phyloP scores from a whole-genome alignment of 148 eudicot species.

The Cornus controversa region DNA sequence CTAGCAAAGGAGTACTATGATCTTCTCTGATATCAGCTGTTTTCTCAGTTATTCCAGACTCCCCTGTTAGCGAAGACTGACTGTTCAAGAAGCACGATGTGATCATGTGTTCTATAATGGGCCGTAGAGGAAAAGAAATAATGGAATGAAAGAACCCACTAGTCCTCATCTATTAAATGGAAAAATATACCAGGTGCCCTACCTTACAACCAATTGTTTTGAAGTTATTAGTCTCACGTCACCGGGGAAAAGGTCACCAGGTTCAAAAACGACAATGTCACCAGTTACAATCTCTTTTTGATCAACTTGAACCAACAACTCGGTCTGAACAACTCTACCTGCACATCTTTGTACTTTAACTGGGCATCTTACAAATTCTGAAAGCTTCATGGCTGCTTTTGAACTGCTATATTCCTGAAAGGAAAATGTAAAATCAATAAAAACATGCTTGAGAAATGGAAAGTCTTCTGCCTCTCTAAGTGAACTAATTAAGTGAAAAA shows the following conservation, averaged over 20 bases:
- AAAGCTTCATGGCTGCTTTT: constrained; percentile 56
- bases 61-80: constrained; percentile 57
- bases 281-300: constrained; percentile 51
- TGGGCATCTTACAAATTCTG: constrained; percentile 45
- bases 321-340: constrained; percentile 43
- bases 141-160: constrained; percentile 8
- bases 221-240: constrained; percentile 51
- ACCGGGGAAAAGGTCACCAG: constrained; percentile 59
- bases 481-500: constrained; percentile 6
- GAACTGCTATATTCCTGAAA: constrained; percentile 48
- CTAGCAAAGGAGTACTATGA: constrained; percentile 43
- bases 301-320: constrained; percentile 46
- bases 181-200: constrained; percentile 12
- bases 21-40: constrained; percentile 46
- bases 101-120: constrained; percentile 19
- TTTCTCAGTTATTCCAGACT: constrained; percentile 49
- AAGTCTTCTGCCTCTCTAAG: background rate
- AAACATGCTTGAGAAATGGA: background rate
- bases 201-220: constrained; percentile 48
- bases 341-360: constrained; percentile 55
- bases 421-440: background rate
- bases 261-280: constrained; percentile 44
- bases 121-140: constrained; percentile 13
- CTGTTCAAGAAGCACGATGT: constrained; percentile 37
- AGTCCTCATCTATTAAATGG: constrained; percentile 4